phyloP scores from a whole-genome alignment of 306 rosid genomes.

The Quercus suber region DNA sequence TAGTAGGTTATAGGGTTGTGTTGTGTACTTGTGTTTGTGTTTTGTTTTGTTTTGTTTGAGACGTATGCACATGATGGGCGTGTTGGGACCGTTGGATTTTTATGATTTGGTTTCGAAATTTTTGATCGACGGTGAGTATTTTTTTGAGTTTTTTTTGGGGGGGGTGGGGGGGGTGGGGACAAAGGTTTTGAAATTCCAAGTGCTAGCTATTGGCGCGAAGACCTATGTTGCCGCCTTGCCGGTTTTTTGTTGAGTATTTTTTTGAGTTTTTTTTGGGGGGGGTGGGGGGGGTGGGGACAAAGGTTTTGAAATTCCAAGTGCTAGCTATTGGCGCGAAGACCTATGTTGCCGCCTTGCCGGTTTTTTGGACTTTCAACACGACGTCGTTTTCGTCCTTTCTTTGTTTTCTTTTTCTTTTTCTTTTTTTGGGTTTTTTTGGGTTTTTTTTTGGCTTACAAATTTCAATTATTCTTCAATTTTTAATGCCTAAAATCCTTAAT shows the following conservation, averaged over 20 bases:
- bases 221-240: conserved; percentile 13
- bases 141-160: no score
- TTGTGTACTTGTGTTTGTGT: no score
- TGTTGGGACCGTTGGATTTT: conserved; percentile 5
- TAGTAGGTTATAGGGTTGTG: background rate
- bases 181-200: background rate
- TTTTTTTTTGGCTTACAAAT: background rate
- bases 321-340: conserved; percentile 50
- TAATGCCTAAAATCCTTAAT: no score
- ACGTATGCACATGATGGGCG: background rate
- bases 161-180: rapidly evolving
- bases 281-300: rapidly evolving
- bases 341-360: conserved; percentile 12
- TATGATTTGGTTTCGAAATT: background rate
- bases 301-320: background rate
- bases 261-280: no score
- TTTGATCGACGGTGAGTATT: background rate
- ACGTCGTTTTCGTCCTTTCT: conserved; percentile 1
- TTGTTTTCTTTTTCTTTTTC: background rate
- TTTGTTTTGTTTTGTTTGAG: background rate
- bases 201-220: conserved; percentile 48
- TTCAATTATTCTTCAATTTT: no score
- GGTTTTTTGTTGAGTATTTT: background rate
- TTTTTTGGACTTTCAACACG: conserved; percentile 31
- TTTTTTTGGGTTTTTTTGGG: no score